Base-by-base conservation (phyloP, 306 rosid species). In the Vigna hirtella region DNA sequence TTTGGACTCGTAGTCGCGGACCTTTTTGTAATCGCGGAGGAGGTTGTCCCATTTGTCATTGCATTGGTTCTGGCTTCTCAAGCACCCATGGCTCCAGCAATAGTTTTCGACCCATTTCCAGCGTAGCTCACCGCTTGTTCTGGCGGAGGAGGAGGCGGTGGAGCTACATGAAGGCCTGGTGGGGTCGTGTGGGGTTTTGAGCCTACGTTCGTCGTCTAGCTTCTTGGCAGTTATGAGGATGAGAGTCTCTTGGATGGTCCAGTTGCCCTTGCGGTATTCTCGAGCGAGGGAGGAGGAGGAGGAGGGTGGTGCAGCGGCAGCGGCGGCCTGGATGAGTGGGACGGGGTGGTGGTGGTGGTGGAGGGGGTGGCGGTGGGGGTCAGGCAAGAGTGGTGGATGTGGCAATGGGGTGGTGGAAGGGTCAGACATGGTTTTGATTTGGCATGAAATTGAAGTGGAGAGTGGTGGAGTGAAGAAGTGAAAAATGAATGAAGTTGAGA, bases 61-160 rank as follows among this genome's bases (percentile, higher is more conserved):
- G 68, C 90, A 90, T 81, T 90, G 94, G 42, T 88, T 90, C 68
- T 88, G 90, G 89, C 91, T 88, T 61, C 94, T 78, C 3, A 83
- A 65, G 38, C 94, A 90, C 0, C 90, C 94, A 2, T 81, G 85
- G 77, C 28, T 88, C 94, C 94, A 90, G 83, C 94, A 90, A 79
- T 90, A 90, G 69, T 90, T 88, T 63, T 90, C 94, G 0, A 90
- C 94, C 91, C 94, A 88, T 48, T 90, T 90, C 94, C 94, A 90
- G 34, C 94, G 36, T 0, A 90, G 55, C 71, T 90, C 91, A 0
- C 93, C 89, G 16, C 86, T 85, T 30, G n/a, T 83, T 2, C 88
- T 84, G 47, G 50, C 50, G 1, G 50, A 9, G 50, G 50, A 45
- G 50, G 50, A 10, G 5, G 55, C 28, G 7, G 59, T 62, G 3